Evolutionary conservation across 179 eudicot species (phyloP), one percentile per base, ranked within the genome.

Genomic region (Beta corolliflora): DNA sequence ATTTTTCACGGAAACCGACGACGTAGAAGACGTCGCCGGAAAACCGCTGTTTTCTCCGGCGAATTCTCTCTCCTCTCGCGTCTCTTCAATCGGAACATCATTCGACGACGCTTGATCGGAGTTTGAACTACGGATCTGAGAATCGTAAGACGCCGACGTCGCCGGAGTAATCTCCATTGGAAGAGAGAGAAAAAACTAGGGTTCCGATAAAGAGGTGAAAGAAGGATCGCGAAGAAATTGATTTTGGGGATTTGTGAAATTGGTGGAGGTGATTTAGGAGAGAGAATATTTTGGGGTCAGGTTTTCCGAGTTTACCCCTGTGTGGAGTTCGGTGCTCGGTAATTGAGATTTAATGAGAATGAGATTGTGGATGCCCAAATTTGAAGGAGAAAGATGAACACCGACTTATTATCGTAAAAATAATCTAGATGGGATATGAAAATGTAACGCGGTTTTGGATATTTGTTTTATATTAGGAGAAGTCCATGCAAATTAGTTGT

Each of bases 101-200:
- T 82, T 85, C 31, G 64, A 66, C 25, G 45, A 73, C 25, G 76
- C 60, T 67, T 76, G 71, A 71, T 77, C 48, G 77, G 61, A 66
- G 72, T 55, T 29, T 23, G 31, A 61, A 55, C 55, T 68, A 11
- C 58, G 81, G 78, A 50, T 81, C 63, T 68, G 82, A n/a, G 81
- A n/a, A 25, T 73, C 56, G 61, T 52, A 53, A 1, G 77, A 73
- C 31, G 79, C 79, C 85, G 29, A 25, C 29, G 77, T 71, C 80
- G 85, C 89, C 84, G 93, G 89, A 65, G 88, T 82, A 73, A 91
- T 92, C 91, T 90, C 94, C 88, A 83, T 36, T 87, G 21, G 67
- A 52, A 55, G 52, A 29, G 21, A 83, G 64, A 55, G 61, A 53
- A 71, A 36, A 21, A 63, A 19, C 44, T 66, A 81, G 88, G 84